Evolutionary conservation across 208 protist genomes (phyloP), one percentile per base, ranked within the genome.

Genomic region (Borovskyia barvae): DNA sequence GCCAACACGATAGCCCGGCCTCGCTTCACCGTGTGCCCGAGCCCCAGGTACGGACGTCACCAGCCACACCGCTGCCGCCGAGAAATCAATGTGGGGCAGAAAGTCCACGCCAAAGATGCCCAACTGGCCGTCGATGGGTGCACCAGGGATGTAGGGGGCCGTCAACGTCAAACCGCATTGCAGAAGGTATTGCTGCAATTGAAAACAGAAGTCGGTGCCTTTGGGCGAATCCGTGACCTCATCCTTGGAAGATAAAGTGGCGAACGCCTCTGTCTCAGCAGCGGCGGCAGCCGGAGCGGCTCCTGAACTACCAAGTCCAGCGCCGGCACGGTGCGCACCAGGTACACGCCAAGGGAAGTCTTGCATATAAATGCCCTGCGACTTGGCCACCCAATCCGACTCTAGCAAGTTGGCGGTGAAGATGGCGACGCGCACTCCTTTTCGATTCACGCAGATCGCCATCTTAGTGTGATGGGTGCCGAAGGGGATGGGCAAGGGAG

Each of bases 401-500:
- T 75, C 47, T 24, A 91, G 51, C 37, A 91, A 79, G 61, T 95
- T 95, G 2, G 72, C 85, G 0, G 85, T 92, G 56, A 77, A 82
- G 36, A 95, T 54, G 19, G 66, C 68, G 22, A 95, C 74, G 7
- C 88, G 67, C 56, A 92, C 24, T 2, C 88, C 88, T 6, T 42
- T 35, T 3, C 30, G 20, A 58, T 90, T 92, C 12, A 91, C 54
- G 30, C 66, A 73, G 14, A 95, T 33, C 1, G 65, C 58, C 39
- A 87, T 73, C 64, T 95, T 95, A n/a, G 75, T 75, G 70, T 95
- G 88, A 60, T 95, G 80, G n/a, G 85, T 90, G 32, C 88, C 88
- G 59, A 72, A 95, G 19, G 85, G 48, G 25, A 87, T 39, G 15
- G 85, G 88, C 22, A 95, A 61, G 12, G 64, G 72, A 3, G 88